These are phyloP conservation scores for Ceriops zippeliana DNA, from an alignment of 345 rosid species.

Conservation along the genomic window DNA sequence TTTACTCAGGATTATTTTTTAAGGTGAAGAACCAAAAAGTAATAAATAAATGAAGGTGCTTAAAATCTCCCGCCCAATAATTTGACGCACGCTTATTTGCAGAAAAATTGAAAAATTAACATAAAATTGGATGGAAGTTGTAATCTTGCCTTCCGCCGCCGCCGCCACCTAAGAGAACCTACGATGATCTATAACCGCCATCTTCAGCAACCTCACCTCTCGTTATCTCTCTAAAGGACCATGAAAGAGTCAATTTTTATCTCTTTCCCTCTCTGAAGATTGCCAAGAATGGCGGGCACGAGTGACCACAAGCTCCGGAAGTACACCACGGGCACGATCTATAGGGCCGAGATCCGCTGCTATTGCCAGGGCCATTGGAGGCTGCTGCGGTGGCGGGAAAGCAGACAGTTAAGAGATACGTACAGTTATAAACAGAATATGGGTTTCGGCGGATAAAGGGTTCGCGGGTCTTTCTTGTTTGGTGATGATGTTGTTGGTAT, in stretches of 20 bases:
- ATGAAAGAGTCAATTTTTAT: not conserved
- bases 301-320: conserved; percentile 4
- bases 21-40: too few relatives aligned
- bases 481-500: too few relatives aligned
- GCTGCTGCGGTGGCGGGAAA: conserved; percentile 49
- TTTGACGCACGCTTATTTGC: too few relatives aligned
- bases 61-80: too few relatives aligned
- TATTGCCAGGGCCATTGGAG: conserved; percentile 52
- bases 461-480: too few relatives aligned
- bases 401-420: conserved; percentile 43
- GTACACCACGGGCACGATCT: conserved; percentile 52
- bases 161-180: too few relatives aligned
- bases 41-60: too few relatives aligned
- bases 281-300: conserved; percentile 10
- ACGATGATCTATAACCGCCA: not conserved
- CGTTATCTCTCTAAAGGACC: not conserved
- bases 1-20: too few relatives aligned
- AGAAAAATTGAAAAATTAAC: too few relatives aligned
- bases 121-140: too few relatives aligned
- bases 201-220: not conserved
- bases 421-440: conserved; percentile 31
- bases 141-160: too few relatives aligned
- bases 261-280: not conserved
- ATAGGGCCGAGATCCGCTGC: conserved; percentile 46
- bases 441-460: not conserved